Evolutionary conservation across 2,329 filamentous ascomycete genomes (phyloP).

Genomic region (Penicillium sp.): DNA sequence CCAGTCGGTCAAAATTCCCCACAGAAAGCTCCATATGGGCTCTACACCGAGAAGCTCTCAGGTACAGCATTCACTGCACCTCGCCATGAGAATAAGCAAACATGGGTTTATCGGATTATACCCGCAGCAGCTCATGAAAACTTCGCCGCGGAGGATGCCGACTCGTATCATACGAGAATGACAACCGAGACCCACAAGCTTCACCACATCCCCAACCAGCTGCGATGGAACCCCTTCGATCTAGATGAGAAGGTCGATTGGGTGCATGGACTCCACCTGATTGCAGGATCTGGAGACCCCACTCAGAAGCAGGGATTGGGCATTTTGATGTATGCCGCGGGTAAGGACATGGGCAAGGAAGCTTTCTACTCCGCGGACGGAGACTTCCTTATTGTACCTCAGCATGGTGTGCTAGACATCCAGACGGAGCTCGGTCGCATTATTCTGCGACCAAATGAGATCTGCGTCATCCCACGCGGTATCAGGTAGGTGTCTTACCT

Average conservation of each 20-base stretch:
- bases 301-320: conserved; percentile 75
- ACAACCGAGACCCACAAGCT: conserved; percentile 51
- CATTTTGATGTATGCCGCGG: conserved; percentile 77
- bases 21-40: conserved; percentile 72
- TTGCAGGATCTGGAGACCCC: conserved; percentile 77
- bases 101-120: conserved; percentile 70
- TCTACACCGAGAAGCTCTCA: conserved; percentile 79
- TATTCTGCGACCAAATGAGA: conserved; percentile 74
- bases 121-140: conserved; percentile 61
- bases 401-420: conserved; percentile 71
- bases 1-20: conserved; percentile 77
- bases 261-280: conserved; percentile 66
- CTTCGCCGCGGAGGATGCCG: conserved; percentile 46
- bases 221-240: conserved; percentile 77
- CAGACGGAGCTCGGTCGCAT: conserved; percentile 73
- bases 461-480: conserved; percentile 71
- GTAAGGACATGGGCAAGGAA: conserved; percentile 71
- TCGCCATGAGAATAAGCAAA: conserved; percentile 65
- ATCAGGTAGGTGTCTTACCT: conserved; percentile 48
- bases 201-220: conserved; percentile 75
- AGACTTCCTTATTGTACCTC: conserved; percentile 72
- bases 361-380: conserved; percentile 85
- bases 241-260: conserved; percentile 67
- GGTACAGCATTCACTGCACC: conserved; percentile 71
- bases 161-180: conserved; percentile 48